These are phyloP conservation scores for Cutaneotrichosporon cutaneum DNA, from an alignment of 1,284 basidiomycete genomes.

Conservation along the genomic window DNA sequence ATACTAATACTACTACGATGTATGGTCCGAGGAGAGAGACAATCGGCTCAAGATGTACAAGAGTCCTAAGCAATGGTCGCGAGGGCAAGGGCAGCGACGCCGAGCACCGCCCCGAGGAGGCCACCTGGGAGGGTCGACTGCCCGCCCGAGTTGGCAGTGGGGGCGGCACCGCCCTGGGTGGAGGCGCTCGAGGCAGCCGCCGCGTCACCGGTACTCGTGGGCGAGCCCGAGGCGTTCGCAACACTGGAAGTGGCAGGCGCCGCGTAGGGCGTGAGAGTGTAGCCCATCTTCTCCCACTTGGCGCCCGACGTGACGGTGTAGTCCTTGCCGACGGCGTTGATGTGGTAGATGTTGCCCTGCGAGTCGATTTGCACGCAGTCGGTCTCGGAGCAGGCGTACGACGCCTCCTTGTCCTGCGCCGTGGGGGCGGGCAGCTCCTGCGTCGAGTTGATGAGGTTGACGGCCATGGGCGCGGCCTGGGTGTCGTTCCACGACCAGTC, in stretches of 20 bases:
- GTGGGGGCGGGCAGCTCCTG: slow-evolving; percentile 67
- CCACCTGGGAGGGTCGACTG: neutral
- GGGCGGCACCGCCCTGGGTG: neutral
- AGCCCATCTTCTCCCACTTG: slow-evolving; percentile 50
- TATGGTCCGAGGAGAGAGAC: neutral
- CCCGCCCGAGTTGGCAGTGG: neutral
- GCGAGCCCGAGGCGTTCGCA: neutral
- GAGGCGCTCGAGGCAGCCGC: neutral
- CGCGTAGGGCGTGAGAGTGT: slow-evolving; percentile 26
- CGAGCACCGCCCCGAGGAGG: slow-evolving; percentile 4
- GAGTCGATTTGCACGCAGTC: slow-evolving; percentile 74
- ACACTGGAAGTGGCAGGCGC: neutral
- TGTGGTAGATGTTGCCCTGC: slow-evolving; percentile 65
- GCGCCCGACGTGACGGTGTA: slow-evolving; percentile 47
- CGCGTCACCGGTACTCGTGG: neutral
- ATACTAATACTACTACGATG: neutral
- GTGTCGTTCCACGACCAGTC: slow-evolving; percentile 37
- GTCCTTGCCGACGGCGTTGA: slow-evolving; percentile 57
- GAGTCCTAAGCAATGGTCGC: slow-evolving; percentile 6
- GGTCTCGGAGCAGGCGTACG: slow-evolving; percentile 68
- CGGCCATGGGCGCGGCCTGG: slow-evolving; percentile 41
- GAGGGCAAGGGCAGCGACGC: slow-evolving; percentile 7
- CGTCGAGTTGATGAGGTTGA: slow-evolving; percentile 66
- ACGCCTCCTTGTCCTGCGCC: slow-evolving; percentile 64
- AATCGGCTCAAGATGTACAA: neutral